Conservation (phyloP, 305 asterid species). For the Plantago rigida region DNA sequence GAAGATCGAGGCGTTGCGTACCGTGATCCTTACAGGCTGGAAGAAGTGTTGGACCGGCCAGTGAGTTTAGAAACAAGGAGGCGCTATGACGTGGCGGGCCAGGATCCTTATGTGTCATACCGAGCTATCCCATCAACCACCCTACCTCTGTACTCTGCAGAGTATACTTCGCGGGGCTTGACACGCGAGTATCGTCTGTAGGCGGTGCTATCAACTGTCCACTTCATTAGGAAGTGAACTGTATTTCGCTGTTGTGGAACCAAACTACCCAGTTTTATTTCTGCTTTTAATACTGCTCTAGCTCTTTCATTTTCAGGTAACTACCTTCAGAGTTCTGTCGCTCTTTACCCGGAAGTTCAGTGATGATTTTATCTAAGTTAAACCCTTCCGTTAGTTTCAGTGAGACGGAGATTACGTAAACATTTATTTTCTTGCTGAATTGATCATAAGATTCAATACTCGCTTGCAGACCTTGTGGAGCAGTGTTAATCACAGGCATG, state of each 20-base stretch:
- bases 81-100: constrained; percentile 25
- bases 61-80: constrained; percentile 28
- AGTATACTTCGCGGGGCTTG: constrained; percentile 28
- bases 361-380: no score
- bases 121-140: constrained; percentile 27
- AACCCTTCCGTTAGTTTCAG: no score
- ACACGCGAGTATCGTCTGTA: constrained; percentile 34
- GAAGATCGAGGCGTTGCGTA: constrained; percentile 26
- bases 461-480: no score
- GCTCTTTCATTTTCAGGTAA: not conserved
- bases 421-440: no score
- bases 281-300: not conserved
- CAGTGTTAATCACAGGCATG: no score
- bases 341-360: no score
- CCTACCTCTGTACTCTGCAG: constrained; percentile 30
- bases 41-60: constrained; percentile 23
- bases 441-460: no score
- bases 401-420: no score
- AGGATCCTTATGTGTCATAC: constrained; percentile 31
- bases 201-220: constrained; percentile 14
- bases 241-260: constrained; percentile 11
- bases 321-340: not conserved
- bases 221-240: constrained; percentile 1
- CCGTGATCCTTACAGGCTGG: constrained; percentile 29
- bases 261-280: not conserved